These are phyloP conservation scores for Tritrichomonas foetus DNA, from an alignment of 208 protist species.

Conservation along the genomic window DNA sequence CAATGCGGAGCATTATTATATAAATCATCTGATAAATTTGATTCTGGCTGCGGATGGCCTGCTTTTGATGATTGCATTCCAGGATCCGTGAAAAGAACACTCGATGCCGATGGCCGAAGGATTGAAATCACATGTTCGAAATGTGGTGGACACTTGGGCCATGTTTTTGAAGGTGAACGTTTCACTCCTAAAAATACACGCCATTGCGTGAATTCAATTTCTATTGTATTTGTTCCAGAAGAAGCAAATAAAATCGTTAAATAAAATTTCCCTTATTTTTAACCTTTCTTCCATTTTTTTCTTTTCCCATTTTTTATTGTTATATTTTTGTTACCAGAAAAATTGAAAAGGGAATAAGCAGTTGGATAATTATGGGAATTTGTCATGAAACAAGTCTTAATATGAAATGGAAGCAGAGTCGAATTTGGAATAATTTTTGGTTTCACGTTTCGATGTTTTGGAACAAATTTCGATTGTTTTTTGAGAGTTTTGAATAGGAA, in stretches of 20 bases:
- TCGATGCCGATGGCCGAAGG: background rate
- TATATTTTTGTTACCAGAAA: too few species aligned
- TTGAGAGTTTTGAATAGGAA: too few species aligned
- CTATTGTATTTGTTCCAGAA: constrained; percentile 30
- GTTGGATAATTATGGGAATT: too few species aligned
- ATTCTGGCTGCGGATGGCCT: constrained; percentile 30
- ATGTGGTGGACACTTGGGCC: constrained; percentile 35
- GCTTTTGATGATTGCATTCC: constrained; percentile 22
- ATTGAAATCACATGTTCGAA: constrained; percentile 13
- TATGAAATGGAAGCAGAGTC: too few species aligned
- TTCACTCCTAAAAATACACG: background rate
- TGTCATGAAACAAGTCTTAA: too few species aligned
- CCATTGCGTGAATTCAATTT: constrained; percentile 39
- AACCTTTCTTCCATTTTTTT: too few species aligned
- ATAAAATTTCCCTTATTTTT: background rate
- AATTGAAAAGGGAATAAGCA: too few species aligned
- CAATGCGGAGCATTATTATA: background rate
- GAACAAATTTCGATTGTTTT: too few species aligned
- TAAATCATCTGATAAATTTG: background rate
- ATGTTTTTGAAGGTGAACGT: background rate
- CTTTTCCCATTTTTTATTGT: too few species aligned
- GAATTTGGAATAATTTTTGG: too few species aligned
- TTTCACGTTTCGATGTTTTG: too few species aligned
- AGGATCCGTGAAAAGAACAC: background rate
- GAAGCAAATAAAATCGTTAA: background rate